Evolutionary conservation across 1,284 basidiomycete species (phyloP).

Genomic region (Puccinia hordei): DNA sequence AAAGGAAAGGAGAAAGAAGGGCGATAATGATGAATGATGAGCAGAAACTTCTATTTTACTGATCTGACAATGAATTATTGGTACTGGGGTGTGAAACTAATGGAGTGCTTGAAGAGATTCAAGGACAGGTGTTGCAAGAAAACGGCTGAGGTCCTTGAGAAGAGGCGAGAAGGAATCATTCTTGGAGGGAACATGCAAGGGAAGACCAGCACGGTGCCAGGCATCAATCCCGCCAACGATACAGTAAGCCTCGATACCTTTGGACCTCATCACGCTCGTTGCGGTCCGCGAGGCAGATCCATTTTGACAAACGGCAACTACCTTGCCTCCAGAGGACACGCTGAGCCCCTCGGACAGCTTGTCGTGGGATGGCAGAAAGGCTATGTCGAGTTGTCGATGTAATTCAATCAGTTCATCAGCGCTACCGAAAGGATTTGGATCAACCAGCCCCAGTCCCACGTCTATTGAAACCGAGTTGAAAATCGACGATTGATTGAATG

Average conservation of each 20-base stretch:
- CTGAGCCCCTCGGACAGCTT: background rate
- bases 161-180: too few relatives aligned
- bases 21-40: too few relatives aligned
- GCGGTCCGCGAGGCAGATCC: background rate
- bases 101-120: too few relatives aligned
- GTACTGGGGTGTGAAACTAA: too few relatives aligned
- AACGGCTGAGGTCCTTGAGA: too few relatives aligned
- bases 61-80: too few relatives aligned
- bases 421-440: background rate
- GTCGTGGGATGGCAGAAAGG: background rate
- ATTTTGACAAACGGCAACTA: slow-evolving; percentile 3
- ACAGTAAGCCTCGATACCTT: slow-evolving; percentile 16
- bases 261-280: slow-evolving; percentile 6
- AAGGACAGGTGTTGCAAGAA: too few relatives aligned
- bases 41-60: too few relatives aligned
- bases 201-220: background rate
- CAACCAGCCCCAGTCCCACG: background rate
- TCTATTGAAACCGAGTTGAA: background rate
- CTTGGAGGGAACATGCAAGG: background rate
- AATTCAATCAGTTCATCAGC: background rate
- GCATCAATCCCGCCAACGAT: slow-evolving; percentile 5
- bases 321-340: background rate
- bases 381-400: background rate
- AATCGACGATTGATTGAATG: background rate
- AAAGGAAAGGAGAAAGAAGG: too few relatives aligned